These are phyloP conservation scores for Trapa incisa DNA, from an alignment of 345 rosid species.

Conservation along the genomic window DNA sequence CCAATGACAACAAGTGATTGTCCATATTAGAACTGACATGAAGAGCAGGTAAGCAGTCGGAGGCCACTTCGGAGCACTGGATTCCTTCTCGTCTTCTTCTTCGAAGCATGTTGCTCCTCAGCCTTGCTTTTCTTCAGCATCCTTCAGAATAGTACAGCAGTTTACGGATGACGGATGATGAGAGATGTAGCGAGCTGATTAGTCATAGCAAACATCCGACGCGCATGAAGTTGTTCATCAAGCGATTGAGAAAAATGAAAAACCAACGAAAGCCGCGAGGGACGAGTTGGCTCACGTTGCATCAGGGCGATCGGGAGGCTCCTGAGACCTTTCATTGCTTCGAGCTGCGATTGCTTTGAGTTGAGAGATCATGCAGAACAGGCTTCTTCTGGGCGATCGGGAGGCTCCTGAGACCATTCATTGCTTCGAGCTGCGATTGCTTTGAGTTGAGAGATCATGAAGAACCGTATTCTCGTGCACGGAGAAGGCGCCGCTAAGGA, in stretches of 20 bases:
- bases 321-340: constrained; percentile 23
- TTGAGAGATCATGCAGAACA: neutral
- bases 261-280: neutral
- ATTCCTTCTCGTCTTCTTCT: constrained; percentile 8
- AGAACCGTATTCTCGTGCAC: neutral
- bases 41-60: constrained; percentile 11
- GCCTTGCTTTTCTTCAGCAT: constrained; percentile 3
- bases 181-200: neutral
- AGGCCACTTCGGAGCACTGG: constrained; percentile 12
- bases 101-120: neutral
- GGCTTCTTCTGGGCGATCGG: constrained; percentile 13
- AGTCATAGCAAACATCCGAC: neutral
- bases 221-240: neutral
- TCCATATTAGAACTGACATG: neutral
- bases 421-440: constrained; percentile 9
- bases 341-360: constrained; percentile 4
- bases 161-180: neutral
- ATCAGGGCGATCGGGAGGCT: constrained; percentile 12
- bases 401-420: constrained; percentile 21
- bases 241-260: neutral
- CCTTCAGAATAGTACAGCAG: neutral
- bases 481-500: neutral
- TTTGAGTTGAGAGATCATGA: neutral
- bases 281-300: constrained; percentile 9
- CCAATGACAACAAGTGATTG: neutral